phyloP scores from a whole-genome alignment of 2,329 filamentous ascomycete genomes.

The Fusarium sp. region DNA sequence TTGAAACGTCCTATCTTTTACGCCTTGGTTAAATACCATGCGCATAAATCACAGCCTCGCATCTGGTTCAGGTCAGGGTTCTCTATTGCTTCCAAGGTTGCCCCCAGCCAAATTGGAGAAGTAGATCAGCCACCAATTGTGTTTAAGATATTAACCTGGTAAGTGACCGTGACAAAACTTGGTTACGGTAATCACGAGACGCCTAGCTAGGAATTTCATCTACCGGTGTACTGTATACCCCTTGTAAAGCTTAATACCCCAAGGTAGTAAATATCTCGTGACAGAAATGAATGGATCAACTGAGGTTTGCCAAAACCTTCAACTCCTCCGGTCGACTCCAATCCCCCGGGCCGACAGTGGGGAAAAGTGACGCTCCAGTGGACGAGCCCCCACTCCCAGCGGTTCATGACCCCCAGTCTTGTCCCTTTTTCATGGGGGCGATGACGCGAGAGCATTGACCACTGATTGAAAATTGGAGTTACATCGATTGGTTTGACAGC shows the following conservation, averaged over 20 bases:
- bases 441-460: slow-evolving; percentile 34
- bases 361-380: slow-evolving; percentile 27
- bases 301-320: background rate
- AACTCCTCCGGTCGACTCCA: background rate
- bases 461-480: slow-evolving; percentile 3
- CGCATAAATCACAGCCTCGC: slow-evolving; percentile 15
- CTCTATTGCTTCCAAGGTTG: background rate
- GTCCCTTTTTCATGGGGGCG: slow-evolving; percentile 2
- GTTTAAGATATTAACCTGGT: background rate
- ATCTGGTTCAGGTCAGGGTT: slow-evolving; percentile 20
- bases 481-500: background rate
- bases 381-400: slow-evolving; percentile 15
- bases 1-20: slow-evolving; percentile 19
- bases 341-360: slow-evolving; percentile 17
- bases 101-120: no score
- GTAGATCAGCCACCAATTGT: slow-evolving; percentile 1
- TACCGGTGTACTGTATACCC: background rate
- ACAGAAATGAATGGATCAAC: background rate
- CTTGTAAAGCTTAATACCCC: slow-evolving; percentile 19
- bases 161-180: background rate
- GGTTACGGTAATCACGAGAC: background rate
- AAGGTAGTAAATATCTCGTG: slow-evolving; percentile 3
- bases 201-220: no score
- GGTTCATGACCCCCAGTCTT: slow-evolving; percentile 24
- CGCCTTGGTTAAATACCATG: slow-evolving; percentile 7